Base-by-base conservation (phyloP, 2,329 filamentous ascomycete genomes). In the Botrytis galanthina region DNA sequence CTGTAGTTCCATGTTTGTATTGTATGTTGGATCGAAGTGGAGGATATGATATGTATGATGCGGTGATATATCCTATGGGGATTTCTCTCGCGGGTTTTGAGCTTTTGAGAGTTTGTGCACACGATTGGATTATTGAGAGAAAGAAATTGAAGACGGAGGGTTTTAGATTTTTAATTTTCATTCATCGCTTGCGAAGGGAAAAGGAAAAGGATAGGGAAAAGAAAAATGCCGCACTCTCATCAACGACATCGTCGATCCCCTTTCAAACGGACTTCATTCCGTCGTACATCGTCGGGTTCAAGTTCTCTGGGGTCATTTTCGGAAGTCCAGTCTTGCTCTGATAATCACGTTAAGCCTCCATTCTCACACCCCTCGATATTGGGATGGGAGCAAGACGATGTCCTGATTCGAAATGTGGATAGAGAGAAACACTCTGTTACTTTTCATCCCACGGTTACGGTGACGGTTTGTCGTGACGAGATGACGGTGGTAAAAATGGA, bases 171-270 rank as follows among this genome's bases (percentile, higher is more conserved):
- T 42, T 2, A 3, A 42, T 14, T 14, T 4, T 42, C 12, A 4
- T 42, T 16, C 48, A 16, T n/a, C 12, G 2, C 29, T 35, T 22
- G 57, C 4, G 2, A 35, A 60, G 12, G 29, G 29, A 5, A 35
- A 20, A 32, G 29, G 3, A 35, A 20, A 26, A 54, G 14, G 12
- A 29, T 20, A 59, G 10, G 9, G 7, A 6, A 12, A 32, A 35
- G 18, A 8, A 60, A 12, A 39, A 61, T 61, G 59, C 32, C 59
- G 7, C 20, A 35, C 2, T n/a, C 22, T 26, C 59, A 61, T 35
- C 59, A 61, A 61, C 59, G 59, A 26, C 59, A 39, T 61, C 59
- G 59, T 61, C 59, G 59, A 37, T 61, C 59, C 2, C 59, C 59
- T 7, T 61, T 61, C 12, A 39, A n/a, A n/a, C 32, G 59, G 3